Evolutionary conservation across 2,329 filamentous ascomycete species (phyloP).

Genomic region (Juglanconis oblonga): DNA sequence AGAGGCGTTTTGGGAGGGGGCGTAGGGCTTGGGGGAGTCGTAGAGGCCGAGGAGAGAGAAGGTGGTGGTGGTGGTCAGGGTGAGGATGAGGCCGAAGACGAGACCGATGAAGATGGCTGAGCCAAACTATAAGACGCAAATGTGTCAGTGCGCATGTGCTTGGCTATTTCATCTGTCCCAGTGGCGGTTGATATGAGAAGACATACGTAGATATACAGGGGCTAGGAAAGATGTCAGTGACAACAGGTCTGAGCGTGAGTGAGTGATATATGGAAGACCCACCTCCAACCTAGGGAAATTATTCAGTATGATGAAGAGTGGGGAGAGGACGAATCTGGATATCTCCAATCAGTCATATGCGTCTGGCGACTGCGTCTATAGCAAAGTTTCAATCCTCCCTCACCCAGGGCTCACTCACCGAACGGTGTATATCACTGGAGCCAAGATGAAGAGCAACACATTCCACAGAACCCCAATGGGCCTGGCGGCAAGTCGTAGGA

Average conservation of each 20-base stretch:
- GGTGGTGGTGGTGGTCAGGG: conserved; percentile 53
- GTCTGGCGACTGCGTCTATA: no score
- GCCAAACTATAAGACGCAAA: conserved; percentile 56
- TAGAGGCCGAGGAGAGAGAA: conserved; percentile 48
- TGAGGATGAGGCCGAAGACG: conserved; percentile 57
- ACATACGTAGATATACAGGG: conserved; percentile 20
- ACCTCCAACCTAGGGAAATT: conserved; percentile 11
- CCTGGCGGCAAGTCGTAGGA: conserved; percentile 11
- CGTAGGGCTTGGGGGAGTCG: conserved; percentile 19
- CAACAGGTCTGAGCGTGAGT: not conserved
- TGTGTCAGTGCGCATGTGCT: conserved; percentile 23
- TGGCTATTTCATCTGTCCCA: not conserved
- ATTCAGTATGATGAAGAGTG: conserved; percentile 26
- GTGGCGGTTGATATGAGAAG: no score
- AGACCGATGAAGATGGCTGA: conserved; percentile 67
- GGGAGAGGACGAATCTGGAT: conserved; percentile 10
- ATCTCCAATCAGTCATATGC: not conserved
- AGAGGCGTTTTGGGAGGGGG: not conserved
- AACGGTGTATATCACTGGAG: conserved; percentile 15
- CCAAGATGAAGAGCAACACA: conserved; percentile 15
- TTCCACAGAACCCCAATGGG: conserved; percentile 8
- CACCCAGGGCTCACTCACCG: conserved; percentile 1
- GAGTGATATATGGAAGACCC: not conserved
- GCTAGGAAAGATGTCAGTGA: conserved; percentile 6
- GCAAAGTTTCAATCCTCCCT: not conserved